A percentile compares a stretch with the other conserved stretches of the same genome.
Conservation (phyloP, 257 asterid species). For the Capsicum chinense region DNA sequence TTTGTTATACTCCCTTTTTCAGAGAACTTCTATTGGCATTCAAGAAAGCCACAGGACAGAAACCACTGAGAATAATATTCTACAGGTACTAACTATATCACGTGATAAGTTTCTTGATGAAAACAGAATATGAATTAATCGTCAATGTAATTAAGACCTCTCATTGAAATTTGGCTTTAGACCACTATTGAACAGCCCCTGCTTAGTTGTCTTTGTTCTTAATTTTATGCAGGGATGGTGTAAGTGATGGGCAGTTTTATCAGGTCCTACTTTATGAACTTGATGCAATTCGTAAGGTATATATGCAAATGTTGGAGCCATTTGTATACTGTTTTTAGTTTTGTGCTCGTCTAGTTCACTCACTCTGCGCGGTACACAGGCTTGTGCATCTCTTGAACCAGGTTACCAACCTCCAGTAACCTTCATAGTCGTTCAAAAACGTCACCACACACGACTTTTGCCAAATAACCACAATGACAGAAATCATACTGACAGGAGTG, state of each 20-base stretch:
- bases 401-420: slow-evolving; percentile 98
- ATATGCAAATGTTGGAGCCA: background rate
- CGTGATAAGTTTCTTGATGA: slow-evolving; percentile 21
- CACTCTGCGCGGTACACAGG: slow-evolving; percentile 46
- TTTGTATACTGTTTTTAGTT: background rate
- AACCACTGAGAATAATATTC: slow-evolving; percentile 96
- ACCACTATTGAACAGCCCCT: background rate
- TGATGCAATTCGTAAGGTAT: slow-evolving; percentile 93
- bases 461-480: slow-evolving; percentile 87
- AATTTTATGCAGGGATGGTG: slow-evolving; percentile 76
- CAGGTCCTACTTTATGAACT: slow-evolving; percentile 88
- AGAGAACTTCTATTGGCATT: slow-evolving; percentile 96
- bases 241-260: slow-evolving; percentile 94
- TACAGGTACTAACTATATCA: slow-evolving; percentile 52
- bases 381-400: slow-evolving; percentile 98
- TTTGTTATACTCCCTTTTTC: slow-evolving; percentile 29
- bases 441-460: slow-evolving; percentile 90
- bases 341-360: slow-evolving; percentile 1
- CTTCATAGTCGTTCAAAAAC: slow-evolving; percentile 90
- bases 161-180: background rate
- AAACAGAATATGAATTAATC: background rate
- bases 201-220: background rate
- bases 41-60: slow-evolving; percentile 96
- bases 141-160: background rate
- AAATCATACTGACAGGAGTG: slow-evolving; percentile 86